Percentiles rank a stretch among this genome's conserved stretches.
phyloP scores from a whole-genome alignment of 1,284 basidiomycete genomes.

The Fomitopsis schrenkii region DNA sequence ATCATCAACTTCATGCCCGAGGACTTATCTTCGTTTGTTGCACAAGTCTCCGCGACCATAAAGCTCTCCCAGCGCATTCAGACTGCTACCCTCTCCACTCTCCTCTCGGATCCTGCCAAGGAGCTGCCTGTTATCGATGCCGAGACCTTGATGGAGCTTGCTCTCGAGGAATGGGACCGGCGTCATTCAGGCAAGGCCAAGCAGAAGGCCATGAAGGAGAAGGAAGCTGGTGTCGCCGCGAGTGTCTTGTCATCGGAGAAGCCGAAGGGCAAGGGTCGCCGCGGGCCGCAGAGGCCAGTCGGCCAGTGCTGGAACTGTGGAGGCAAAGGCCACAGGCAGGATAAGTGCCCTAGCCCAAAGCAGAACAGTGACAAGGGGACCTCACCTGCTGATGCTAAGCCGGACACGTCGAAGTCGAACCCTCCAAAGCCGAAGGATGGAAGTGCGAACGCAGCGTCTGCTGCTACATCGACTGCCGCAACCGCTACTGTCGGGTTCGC shows the following conservation, averaged over 20 bases:
- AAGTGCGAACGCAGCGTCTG: not conserved
- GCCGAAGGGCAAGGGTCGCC: not conserved
- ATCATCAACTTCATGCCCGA: constrained; percentile 10
- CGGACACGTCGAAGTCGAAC: constrained; percentile 1
- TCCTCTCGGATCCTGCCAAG: not conserved
- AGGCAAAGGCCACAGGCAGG: not conserved
- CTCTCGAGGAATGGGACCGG: not conserved
- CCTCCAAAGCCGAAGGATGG: not conserved
- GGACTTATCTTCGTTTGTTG: constrained; percentile 1
- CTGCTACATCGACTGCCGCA: not conserved
- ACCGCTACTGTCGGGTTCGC: not conserved
- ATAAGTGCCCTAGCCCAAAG: constrained; percentile 9
- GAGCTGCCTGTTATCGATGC: constrained; percentile 1
- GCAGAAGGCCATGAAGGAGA: not conserved
- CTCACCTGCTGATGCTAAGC: not conserved
- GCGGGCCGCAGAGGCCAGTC: not conserved
- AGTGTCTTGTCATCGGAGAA: not conserved
- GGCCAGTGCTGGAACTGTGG: not conserved
- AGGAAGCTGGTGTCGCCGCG: not conserved
- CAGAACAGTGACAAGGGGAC: not conserved
- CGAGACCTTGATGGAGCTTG: not conserved
- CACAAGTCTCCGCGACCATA: constrained; percentile 4
- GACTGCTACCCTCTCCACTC: not conserved
- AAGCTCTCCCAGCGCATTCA: not conserved
- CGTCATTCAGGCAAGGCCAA: not conserved